phyloP scores from a whole-genome alignment of 1,284 basidiomycete species.

The Salmacisia buchloeana region DNA sequence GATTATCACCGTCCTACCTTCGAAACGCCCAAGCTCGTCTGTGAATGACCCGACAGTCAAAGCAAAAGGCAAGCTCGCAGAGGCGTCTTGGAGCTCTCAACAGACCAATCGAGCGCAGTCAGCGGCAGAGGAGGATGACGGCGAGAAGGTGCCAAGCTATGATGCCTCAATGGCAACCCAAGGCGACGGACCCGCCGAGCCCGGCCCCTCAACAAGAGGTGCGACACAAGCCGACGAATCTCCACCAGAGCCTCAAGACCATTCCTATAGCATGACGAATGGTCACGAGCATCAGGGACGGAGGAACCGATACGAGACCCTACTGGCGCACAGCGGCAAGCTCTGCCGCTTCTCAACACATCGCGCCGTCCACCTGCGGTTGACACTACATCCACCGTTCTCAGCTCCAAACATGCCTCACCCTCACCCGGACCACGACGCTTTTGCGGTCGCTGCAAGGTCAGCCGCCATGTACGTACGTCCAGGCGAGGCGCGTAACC shows the following conservation, averaged over 20 bases:
- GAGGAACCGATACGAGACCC: constrained; percentile 19
- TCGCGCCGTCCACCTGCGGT: constrained; percentile 30
- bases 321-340: constrained; percentile 44
- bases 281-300: background rate
- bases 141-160: background rate
- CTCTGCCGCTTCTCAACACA: constrained; percentile 43
- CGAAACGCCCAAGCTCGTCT: background rate
- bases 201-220: background rate
- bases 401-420: constrained; percentile 38
- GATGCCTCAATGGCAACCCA: background rate
- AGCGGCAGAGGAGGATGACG: constrained; percentile 6
- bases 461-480: constrained; percentile 26
- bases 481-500: background rate
- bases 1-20: constrained; percentile 26
- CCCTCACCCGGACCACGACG: constrained; percentile 44
- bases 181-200: background rate
- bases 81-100: background rate
- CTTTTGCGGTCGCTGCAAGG: constrained; percentile 16
- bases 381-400: constrained; percentile 44
- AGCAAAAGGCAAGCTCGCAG: background rate
- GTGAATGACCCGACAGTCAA: background rate
- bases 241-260: background rate
- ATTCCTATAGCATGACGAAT: background rate
- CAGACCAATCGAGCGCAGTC: background rate
- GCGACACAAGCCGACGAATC: background rate